A percentile compares a stretch with the other conserved stretches of the same genome.
Evolutionary conservation across 2,329 filamentous ascomycete species (phyloP).

Genomic region (Bipolaris bicolor): DNA sequence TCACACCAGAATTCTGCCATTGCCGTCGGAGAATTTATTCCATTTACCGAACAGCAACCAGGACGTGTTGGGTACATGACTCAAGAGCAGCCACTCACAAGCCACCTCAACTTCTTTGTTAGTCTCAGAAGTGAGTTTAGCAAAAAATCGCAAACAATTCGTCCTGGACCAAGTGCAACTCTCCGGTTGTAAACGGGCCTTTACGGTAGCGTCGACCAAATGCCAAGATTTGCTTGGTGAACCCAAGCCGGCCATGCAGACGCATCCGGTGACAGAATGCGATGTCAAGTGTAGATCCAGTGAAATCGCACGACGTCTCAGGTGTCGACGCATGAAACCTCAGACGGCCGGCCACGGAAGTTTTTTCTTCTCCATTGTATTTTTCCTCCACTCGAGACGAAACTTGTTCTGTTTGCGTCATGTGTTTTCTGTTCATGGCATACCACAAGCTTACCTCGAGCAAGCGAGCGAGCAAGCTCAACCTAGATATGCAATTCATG

Average conservation of each 20-base stretch:
- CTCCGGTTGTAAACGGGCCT: not conserved
- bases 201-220: not conserved
- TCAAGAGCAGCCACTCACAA: not conserved
- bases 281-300: not conserved
- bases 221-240: not conserved
- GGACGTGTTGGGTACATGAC: not conserved
- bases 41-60: not conserved
- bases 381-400: not conserved
- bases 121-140: not conserved
- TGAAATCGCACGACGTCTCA: not conserved
- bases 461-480: not conserved
- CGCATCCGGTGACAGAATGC: not conserved
- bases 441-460: not conserved
- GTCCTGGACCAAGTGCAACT: not conserved
- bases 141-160: not conserved
- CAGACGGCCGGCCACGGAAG: not conserved
- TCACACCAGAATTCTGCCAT: too few species aligned
- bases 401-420: conserved; percentile 2
- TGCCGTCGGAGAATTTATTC: too few species aligned
- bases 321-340: conserved; percentile 1
- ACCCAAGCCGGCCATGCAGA: not conserved
- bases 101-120: not conserved
- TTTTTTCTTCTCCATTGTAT: not conserved
- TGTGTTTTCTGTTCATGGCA: not conserved
- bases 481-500: not conserved